Conservation (phyloP, 163 green algal genomes). For the Prototheca wickerhamii region DNA sequence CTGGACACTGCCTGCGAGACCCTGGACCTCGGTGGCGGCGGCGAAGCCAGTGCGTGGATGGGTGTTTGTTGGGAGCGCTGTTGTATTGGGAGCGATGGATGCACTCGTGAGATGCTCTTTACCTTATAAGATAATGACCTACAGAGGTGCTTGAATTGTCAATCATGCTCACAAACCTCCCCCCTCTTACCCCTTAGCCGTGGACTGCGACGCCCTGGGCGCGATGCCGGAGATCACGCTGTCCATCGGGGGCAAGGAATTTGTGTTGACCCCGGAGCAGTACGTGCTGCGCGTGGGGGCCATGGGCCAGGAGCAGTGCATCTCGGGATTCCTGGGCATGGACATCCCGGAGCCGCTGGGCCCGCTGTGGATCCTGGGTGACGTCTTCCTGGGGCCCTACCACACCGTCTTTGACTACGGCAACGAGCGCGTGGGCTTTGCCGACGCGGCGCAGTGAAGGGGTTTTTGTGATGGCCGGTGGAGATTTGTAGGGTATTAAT, state of each 20-base stretch:
- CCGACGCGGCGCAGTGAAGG: conserved; percentile 20
- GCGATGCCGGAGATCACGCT: conserved; percentile 77
- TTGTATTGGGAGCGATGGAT: too few relatives aligned
- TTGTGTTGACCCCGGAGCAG: conserved; percentile 69
- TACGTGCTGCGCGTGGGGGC: conserved; percentile 78
- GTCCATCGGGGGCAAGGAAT: conserved; percentile 68
- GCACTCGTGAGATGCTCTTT: too few relatives aligned
- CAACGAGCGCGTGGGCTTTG: conserved; percentile 60
- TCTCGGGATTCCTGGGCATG: conserved; percentile 90
- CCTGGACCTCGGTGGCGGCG: conserved; percentile 32
- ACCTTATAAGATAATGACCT: too few relatives aligned
- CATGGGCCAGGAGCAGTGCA: conserved; percentile 68
- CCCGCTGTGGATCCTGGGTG: conserved; percentile 95
- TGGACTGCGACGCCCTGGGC: conserved; percentile 76
- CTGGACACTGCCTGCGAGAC: conserved; percentile 46
- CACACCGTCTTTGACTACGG: conserved; percentile 94
- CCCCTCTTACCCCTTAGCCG: conserved; percentile 42
- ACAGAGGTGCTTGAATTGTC: too few relatives aligned
- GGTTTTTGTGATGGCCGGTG: neutral
- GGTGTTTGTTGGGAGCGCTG: neutral
- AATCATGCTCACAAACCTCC: neutral
- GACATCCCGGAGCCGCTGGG: conserved; percentile 49
- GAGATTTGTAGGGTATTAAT: neutral
- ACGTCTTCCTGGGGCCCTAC: conserved; percentile 95
- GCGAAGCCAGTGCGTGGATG: conserved; percentile 10